Evolutionary conservation across 345 rosid genomes (phyloP), one percentile per base, ranked within the genome.

Genomic region (Lumnitzera littorea): DNA sequence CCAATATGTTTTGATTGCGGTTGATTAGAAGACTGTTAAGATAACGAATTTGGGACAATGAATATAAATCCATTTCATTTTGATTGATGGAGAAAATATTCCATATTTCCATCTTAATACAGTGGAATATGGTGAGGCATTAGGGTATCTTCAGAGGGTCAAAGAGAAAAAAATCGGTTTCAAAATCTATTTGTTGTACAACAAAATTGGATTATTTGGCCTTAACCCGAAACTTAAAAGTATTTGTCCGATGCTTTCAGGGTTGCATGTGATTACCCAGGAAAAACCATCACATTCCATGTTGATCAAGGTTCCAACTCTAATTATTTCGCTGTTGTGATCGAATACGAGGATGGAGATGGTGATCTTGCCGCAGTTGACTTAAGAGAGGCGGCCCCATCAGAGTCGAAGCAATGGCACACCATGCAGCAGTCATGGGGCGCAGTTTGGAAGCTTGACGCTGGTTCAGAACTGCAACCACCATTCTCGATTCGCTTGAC

Each of bases 361-460:
- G 88, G 88, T 11, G 83, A 83, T 24, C 72, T 78, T 4, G 75
- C 63, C 3, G 59, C 59, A 0, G 74, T 80, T 3, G 71, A 61
- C 0, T 50, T 78, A 3, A 70, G 67, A 63, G 72, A 77, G 15
- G 51, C 43, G 10, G 43, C 67, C 7, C 23, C 64, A 1, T 24
- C 43, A 10, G 75, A 17, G 24, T 36, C 60, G 5, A 56, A 55
- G 17, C 50, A 60, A 11, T 83, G 88, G 88, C 50, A 62, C 46
- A 12, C 61, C 41, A 80, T 83, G 85, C 74, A 67, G 53, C 84
- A 76, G 12, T 80, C 79, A 2, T 83, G 85, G 85, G 88, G 83
- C 2, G 85, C 85, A 0, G 74, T 67, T 2, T 83, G 88, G 88
- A 83, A 83, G 78, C 78, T 80, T 1, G 74, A 80, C 16, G 74